Conservation (phyloP, 108 stramenopile species). For the Hondaea fermentalgiana region DNA sequence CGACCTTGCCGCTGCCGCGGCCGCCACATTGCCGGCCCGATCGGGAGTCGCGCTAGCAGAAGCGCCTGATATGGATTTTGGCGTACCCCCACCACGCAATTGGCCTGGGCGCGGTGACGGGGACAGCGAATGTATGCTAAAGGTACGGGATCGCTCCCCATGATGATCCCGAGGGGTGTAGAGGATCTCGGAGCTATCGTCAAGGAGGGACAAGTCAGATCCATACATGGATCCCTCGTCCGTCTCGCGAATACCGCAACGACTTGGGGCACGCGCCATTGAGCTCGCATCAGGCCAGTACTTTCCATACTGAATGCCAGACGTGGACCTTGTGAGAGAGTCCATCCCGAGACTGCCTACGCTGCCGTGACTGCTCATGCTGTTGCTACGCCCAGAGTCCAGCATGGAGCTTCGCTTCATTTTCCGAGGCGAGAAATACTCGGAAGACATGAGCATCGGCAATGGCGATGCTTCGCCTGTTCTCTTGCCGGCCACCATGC, state of each 20-base stretch:
- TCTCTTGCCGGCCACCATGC: neutral
- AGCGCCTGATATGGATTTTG: neutral
- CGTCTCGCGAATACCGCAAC: neutral
- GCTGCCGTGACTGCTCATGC: neutral
- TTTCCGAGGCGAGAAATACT: neutral
- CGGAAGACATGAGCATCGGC: neutral
- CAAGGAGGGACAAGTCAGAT: neutral
- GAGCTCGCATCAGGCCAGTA: neutral
- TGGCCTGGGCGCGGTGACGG: neutral
- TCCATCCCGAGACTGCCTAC: neutral
- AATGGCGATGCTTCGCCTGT: neutral
- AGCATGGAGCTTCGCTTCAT: neutral
- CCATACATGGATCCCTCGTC: neutral
- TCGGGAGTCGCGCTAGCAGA: neutral
- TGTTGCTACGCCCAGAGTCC: neutral
- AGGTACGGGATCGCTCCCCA: neutral
- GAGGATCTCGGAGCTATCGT: neutral
- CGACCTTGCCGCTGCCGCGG: neutral
- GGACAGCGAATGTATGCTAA: neutral
- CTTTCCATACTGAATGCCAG: neutral
- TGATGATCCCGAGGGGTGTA: neutral
- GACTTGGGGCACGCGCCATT: neutral
- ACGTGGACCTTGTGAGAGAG: neutral
- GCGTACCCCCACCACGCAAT: neutral
- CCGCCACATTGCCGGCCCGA: neutral